phyloP scores from a whole-genome alignment of 345 rosid genomes.

The Syzygium grande region DNA sequence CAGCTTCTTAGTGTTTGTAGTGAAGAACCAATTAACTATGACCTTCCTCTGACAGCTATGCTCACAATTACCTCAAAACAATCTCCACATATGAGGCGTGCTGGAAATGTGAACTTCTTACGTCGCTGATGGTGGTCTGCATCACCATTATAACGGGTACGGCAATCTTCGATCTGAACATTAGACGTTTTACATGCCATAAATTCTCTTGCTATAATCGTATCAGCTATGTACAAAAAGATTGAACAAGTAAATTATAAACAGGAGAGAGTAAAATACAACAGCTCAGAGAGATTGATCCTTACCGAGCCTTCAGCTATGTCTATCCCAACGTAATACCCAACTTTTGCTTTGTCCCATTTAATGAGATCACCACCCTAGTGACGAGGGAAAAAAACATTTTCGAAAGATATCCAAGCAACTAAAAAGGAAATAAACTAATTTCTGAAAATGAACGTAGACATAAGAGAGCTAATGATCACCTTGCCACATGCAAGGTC shows the following conservation, averaged over 20 bases:
- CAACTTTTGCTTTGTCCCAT: slow-evolving; percentile 93
- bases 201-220: neutral
- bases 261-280: neutral
- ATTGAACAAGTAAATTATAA: neutral
- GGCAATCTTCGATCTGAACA: slow-evolving; percentile 92
- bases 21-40: neutral
- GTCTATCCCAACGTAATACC: slow-evolving; percentile 94
- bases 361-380: slow-evolving; percentile 99
- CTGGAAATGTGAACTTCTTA: slow-evolving; percentile 87
- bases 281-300: slow-evolving; percentile 1
- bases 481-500: slow-evolving; percentile 99
- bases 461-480: neutral
- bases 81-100: slow-evolving; percentile 87
- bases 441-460: neutral
- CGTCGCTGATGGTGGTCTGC: slow-evolving; percentile 94
- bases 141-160: slow-evolving; percentile 92
- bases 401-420: neutral
- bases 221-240: neutral
- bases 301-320: slow-evolving; percentile 97
- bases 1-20: neutral
- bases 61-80: slow-evolving; percentile 70
- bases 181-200: neutral
- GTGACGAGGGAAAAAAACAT: neutral
- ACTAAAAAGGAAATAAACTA: neutral
- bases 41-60: neutral